A percentile compares a stretch with the other conserved stretches of the same genome.
Conservation (phyloP, 2,329 filamentous ascomycete genomes). For the Hymenoscyphus infarciens region DNA sequence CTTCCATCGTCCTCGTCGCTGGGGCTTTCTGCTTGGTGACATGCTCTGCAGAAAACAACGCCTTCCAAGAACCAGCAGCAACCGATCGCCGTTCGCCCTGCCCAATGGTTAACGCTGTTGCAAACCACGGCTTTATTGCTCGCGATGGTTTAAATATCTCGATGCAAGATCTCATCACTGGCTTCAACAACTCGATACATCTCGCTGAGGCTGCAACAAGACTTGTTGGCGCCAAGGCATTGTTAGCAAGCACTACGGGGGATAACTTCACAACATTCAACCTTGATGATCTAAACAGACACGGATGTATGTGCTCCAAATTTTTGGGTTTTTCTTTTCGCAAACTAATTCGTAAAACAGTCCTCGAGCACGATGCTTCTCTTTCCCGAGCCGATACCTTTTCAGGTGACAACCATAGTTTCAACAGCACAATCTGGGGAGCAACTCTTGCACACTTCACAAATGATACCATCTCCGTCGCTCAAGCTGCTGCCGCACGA, state of each 20-base stretch:
- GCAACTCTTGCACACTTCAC: constrained; percentile 4
- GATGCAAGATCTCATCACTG: constrained; percentile 17
- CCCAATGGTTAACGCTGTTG: constrained; percentile 41
- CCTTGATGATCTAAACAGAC: constrained; percentile 14
- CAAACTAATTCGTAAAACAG: not conserved
- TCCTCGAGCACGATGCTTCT: constrained; percentile 17
- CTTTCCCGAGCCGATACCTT: constrained; percentile 14
- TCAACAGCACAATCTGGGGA: constrained; percentile 16
- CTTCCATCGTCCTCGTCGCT: not conserved
- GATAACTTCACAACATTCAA: constrained; percentile 13
- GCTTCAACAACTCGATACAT: constrained; percentile 12
- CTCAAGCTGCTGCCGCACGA: constrained; percentile 4
- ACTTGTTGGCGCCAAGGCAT: constrained; percentile 9
- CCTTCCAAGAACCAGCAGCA: not conserved
- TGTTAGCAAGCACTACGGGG: constrained; percentile 12
- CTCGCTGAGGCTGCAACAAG: constrained; percentile 13
- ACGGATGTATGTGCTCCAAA: constrained; percentile 10
- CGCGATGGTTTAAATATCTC: constrained; percentile 38
- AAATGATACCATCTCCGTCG: constrained; percentile 5
- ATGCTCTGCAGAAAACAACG: not conserved
- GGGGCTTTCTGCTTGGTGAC: not conserved
- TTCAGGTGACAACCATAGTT: constrained; percentile 17
- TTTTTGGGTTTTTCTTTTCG: not conserved
- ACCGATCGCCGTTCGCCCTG: constrained; percentile 30
- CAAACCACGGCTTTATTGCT: constrained; percentile 41